phyloP scores from a whole-genome alignment of 345 rosid genomes.

The Schrenkiella parvula region DNA sequence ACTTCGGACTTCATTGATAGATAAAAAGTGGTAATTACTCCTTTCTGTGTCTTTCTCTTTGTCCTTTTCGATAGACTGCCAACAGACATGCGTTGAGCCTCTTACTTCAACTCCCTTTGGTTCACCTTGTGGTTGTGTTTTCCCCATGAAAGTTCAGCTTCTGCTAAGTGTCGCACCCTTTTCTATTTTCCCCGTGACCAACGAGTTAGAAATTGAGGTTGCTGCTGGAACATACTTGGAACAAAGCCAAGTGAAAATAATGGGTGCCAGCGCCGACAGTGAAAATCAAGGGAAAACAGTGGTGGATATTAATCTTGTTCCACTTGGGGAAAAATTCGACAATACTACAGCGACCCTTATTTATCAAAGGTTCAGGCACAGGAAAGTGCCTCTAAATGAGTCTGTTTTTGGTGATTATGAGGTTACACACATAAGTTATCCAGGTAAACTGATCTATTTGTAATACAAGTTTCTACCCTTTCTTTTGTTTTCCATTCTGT shows the following conservation, averaged over 20 bases:
- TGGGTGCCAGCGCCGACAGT: slow-evolving; percentile 96
- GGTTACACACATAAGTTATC: slow-evolving; percentile 66
- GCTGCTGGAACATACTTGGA: slow-evolving; percentile 90
- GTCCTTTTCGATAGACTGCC: slow-evolving; percentile 62
- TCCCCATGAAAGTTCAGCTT: slow-evolving; percentile 93
- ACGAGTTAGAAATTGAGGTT: slow-evolving; percentile 90
- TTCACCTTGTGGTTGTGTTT: slow-evolving; percentile 96
- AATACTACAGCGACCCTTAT: slow-evolving; percentile 86
- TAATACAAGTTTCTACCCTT: slow-evolving; percentile 10
- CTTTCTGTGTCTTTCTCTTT: slow-evolving; percentile 1
- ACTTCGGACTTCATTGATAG: neutral
- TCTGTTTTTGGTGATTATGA: slow-evolving; percentile 85
- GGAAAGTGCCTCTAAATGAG: slow-evolving; percentile 66
- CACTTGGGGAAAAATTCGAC: slow-evolving; percentile 97
- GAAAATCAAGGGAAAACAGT: slow-evolving; percentile 82
- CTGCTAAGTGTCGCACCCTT: slow-evolving; percentile 75
- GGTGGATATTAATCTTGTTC: slow-evolving; percentile 90
- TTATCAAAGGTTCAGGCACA: slow-evolving; percentile 70
- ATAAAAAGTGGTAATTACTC: neutral
- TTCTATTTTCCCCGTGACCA: slow-evolving; percentile 82
- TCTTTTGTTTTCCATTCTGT: slow-evolving; percentile 4
- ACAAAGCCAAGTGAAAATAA: slow-evolving; percentile 96
- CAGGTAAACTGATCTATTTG: slow-evolving; percentile 52
- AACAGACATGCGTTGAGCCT: slow-evolving; percentile 84
- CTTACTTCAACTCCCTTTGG: slow-evolving; percentile 86